These are phyloP conservation scores for Hippophae tibetana DNA, from an alignment of 306 rosid species.

Conservation along the genomic window DNA sequence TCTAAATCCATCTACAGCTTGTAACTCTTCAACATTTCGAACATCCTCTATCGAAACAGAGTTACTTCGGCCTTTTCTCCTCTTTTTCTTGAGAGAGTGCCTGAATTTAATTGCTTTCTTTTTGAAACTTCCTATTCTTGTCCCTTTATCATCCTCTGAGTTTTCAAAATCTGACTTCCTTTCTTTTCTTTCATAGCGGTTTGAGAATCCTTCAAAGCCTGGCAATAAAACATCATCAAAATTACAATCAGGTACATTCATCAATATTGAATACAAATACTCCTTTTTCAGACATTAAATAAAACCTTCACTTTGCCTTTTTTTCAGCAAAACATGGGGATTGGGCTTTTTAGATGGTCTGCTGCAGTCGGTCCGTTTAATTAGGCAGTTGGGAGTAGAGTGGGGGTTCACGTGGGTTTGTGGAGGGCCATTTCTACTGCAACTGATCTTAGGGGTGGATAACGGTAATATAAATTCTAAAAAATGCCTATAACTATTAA, in stretches of 20 bases:
- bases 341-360: too few species aligned
- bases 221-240: constrained; percentile 1
- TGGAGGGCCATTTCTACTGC: too few species aligned
- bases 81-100: constrained; percentile 53
- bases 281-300: background rate
- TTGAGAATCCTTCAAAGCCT: constrained; percentile 76
- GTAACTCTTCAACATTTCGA: constrained; percentile 68
- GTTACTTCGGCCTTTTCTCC: constrained; percentile 33
- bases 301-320: background rate
- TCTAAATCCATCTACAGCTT: constrained; percentile 67
- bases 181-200: constrained; percentile 59
- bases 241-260: background rate
- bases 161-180: constrained; percentile 64
- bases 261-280: background rate
- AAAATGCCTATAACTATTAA: too few species aligned
- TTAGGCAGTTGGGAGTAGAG: too few species aligned
- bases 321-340: too few species aligned
- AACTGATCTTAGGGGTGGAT: too few species aligned
- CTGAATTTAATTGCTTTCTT: constrained; percentile 77
- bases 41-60: constrained; percentile 79
- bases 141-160: constrained; percentile 68
- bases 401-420: too few species aligned
- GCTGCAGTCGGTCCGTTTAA: too few species aligned
- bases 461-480: too few species aligned
- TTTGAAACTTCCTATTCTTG: constrained; percentile 59